Percentiles rank a stretch among this genome's conserved stretches.
Conservation (phyloP, 768 basidiomycete genomes). For the Psilocybe subaeruginosa region DNA sequence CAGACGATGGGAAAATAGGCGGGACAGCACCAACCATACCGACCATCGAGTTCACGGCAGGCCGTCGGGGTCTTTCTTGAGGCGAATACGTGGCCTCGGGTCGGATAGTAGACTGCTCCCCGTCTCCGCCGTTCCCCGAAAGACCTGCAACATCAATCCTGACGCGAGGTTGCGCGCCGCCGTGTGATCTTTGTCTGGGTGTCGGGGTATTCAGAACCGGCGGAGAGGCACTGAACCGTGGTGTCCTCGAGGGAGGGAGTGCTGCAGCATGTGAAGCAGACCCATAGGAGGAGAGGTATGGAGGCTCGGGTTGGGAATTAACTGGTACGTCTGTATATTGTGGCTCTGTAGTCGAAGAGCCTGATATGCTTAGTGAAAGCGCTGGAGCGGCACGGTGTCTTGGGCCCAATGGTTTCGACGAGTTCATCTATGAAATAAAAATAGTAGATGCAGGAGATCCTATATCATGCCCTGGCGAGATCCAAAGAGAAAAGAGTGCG, state of each 20-base stretch:
- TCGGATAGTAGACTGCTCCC: conserved; percentile 7
- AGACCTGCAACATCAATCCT: conserved; percentile 1
- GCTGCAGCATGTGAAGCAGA: not conserved
- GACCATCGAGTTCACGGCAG: not conserved
- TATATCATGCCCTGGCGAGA: not conserved
- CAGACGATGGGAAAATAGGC: conserved; percentile 1
- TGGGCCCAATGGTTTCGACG: not conserved
- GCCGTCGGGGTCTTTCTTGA: not conserved
- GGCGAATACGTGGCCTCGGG: conserved; percentile 12
- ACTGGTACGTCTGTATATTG: not conserved
- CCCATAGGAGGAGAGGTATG: not conserved
- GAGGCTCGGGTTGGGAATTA: not conserved
- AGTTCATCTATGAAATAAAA: not conserved
- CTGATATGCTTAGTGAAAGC: not conserved
- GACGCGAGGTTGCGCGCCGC: not conserved
- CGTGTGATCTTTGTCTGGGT: conserved; percentile 1
- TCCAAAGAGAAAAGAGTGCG: not conserved
- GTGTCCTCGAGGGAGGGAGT: not conserved
- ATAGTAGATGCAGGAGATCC: not conserved
- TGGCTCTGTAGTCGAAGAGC: not conserved
- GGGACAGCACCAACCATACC: not conserved
- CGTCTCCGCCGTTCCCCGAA: not conserved
- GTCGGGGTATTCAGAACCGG: conserved; percentile 1
- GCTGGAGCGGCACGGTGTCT: not conserved
- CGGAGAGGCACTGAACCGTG: conserved; percentile 1